These are phyloP conservation scores for Aspergillus fructus DNA, from an alignment of 2,329 filamentous ascomycete species.

Conservation along the genomic window DNA sequence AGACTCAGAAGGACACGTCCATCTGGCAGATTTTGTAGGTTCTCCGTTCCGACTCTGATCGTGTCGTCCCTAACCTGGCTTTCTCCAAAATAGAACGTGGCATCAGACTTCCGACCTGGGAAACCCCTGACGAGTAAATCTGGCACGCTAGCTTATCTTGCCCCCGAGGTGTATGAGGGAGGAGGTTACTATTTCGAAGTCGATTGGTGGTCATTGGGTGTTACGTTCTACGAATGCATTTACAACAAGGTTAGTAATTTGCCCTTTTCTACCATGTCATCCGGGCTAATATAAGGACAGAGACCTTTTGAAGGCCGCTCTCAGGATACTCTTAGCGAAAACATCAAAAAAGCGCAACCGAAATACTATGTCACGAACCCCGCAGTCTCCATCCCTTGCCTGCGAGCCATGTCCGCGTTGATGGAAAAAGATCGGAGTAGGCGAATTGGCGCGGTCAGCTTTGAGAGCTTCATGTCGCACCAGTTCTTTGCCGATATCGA, in stretches of 20 bases:
- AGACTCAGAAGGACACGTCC: constrained; percentile 87
- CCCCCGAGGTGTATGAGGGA: constrained; percentile 90
- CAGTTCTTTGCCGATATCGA: constrained; percentile 87
- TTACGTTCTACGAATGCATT: constrained; percentile 99
- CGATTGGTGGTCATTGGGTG: constrained; percentile 98
- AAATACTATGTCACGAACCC: constrained; percentile 92
- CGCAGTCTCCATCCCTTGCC: constrained; percentile 80
- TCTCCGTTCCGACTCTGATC: background rate
- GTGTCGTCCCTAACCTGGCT: constrained; percentile 13
- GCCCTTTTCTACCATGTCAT: background rate
- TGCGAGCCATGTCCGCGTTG: constrained; percentile 83
- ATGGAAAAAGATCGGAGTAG: constrained; percentile 76
- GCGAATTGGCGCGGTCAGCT: constrained; percentile 78
- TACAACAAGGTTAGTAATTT: constrained; percentile 78
- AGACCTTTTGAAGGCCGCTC: constrained; percentile 90
- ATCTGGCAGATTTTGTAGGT: constrained; percentile 94
- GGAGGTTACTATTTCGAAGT: constrained; percentile 86
- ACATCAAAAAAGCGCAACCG: constrained; percentile 78
- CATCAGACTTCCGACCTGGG: constrained; percentile 82
- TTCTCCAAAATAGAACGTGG: constrained; percentile 70
- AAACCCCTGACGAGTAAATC: constrained; percentile 92
- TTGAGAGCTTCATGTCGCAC: constrained; percentile 80
- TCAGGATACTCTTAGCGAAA: constrained; percentile 74
- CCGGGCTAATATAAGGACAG: constrained; percentile 50
- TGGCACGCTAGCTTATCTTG: constrained; percentile 90